Base-by-base conservation (phyloP, 306 rosid species). In the Sphenostylis stenocarpa region DNA sequence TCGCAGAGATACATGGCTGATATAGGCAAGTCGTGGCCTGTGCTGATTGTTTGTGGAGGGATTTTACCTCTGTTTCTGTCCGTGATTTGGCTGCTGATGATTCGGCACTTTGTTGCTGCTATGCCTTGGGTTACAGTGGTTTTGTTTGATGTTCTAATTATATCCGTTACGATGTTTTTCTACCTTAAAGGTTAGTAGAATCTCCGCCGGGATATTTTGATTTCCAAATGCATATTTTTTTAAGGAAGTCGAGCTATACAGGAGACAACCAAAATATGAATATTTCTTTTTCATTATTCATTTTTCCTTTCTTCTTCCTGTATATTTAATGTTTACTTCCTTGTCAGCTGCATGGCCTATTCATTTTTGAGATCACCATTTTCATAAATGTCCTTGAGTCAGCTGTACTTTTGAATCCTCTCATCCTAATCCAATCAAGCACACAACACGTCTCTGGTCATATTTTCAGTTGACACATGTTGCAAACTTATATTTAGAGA, bases 1-100 rank as follows among this genome's bases (percentile, higher is more conserved):
- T 82, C 81, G 76, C 93, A 93, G 98, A 91, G 99, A 85, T 95
- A 92, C 93, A 88, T 95, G 97, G 90, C 98, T 43, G 99, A 95
- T 85, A 85, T 95, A 80, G 99, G 90, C 77, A 95, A 95, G 85
- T 43, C 97, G 15, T 95, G 99, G 99, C 90, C 97, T 19, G 98
- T 95, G 64, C 83, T 95, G 86, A 86, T 95, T 79, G 96, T 95
- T 70, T 95, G 99, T 56, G 99, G 99, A 67, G 99, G 96, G 80
- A 82, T 95, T 24, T 65, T 95, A 74, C 99, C 99, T 69, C 80
- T 95, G 47, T 87, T 91, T 91, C 84, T 95, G 80, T 89, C 99
- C 8, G 97, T 95, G 84, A 76, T 92, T 87, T 95, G 99, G 99
- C 88, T 95, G 44, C 84, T 95, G 68, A 65, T 95, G 97, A 92